A percentile compares a stretch with the other conserved stretches of the same genome.
phyloP scores from a whole-genome alignment of 345 rosid species.

The Salix purpurea region DNA sequence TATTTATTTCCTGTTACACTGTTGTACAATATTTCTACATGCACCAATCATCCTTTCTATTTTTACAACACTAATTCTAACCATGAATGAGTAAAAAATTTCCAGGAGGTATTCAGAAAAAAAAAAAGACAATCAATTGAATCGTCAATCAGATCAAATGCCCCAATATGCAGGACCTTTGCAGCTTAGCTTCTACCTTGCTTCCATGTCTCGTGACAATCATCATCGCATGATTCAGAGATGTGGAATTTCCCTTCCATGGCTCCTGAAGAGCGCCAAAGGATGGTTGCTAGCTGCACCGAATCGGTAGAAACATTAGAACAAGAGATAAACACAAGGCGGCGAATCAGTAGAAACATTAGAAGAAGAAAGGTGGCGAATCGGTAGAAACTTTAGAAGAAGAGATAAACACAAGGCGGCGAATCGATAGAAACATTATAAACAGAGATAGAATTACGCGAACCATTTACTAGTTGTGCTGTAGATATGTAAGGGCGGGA shows the following conservation, averaged over 20 bases:
- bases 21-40: background rate
- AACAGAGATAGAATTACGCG: slow-evolving; percentile 26
- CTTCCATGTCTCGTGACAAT: background rate
- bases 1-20: background rate
- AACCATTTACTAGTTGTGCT: slow-evolving; percentile 10
- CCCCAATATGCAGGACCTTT: background rate
- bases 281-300: slow-evolving; percentile 30
- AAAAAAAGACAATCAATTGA: background rate
- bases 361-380: background rate
- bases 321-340: too few species aligned
- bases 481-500: background rate
- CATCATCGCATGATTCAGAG: background rate
- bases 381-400: slow-evolving; percentile 20
- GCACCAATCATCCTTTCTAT: background rate
- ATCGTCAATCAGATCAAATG: background rate
- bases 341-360: too few species aligned
- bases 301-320: too few species aligned
- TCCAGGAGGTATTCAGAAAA: background rate
- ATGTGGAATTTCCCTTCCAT: slow-evolving; percentile 28
- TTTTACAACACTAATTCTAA: background rate
- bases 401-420: background rate
- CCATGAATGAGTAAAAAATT: background rate
- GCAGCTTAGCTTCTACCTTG: background rate
- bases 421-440: slow-evolving; percentile 21
- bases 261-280: slow-evolving; percentile 22